These are phyloP conservation scores for Centrapalus pauciflorus DNA, from an alignment of 129 eudicot species.

Conservation along the genomic window DNA sequence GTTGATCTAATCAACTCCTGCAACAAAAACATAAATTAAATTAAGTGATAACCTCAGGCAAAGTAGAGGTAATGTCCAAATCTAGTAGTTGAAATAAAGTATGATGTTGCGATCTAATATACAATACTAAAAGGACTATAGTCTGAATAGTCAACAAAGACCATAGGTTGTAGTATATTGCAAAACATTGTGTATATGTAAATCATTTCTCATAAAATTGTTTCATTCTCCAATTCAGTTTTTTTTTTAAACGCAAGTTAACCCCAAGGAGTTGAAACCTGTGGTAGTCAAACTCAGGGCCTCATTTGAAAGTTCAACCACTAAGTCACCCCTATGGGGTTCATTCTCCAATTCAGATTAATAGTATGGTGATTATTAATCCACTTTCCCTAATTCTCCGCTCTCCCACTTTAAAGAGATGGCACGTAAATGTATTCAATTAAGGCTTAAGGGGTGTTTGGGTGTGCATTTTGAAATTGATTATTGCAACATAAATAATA, in stretches of 20 bases:
- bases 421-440: neutral
- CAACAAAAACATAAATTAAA: conserved; percentile 2
- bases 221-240: neutral
- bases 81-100: neutral
- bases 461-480: too few species aligned
- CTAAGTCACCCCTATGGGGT: too few species aligned
- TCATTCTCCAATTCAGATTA: too few species aligned
- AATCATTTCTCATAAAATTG: neutral
- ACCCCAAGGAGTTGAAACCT: too few species aligned
- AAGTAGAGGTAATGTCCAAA: conserved; percentile 4
- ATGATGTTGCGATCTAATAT: neutral
- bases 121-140: neutral
- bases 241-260: too few species aligned
- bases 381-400: neutral
- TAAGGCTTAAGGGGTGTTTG: too few species aligned
- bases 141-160: neutral
- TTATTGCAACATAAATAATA: neutral
- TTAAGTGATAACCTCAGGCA: neutral
- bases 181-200: neutral
- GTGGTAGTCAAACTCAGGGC: too few species aligned
- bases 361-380: too few species aligned
- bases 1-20: conserved; percentile 70
- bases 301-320: too few species aligned
- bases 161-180: neutral
- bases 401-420: neutral